Base-by-base conservation (phyloP, 1,139 yeast species). In the Blastobotrys raffinosifermentans region DNA sequence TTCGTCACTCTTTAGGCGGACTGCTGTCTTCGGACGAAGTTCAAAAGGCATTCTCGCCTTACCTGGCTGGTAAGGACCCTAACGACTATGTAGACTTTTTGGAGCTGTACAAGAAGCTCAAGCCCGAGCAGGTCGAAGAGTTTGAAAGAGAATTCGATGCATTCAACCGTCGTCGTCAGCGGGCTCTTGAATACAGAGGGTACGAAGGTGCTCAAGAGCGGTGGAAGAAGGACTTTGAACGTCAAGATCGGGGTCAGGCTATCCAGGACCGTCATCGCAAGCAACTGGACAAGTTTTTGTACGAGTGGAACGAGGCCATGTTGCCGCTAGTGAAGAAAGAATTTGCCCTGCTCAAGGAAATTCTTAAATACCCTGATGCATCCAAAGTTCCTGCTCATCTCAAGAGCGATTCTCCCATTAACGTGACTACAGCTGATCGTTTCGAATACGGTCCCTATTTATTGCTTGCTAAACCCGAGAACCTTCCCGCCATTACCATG, bases 141-240 rank as follows among this genome's bases (percentile, higher is more conserved):
- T 86, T 86, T 58, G 82, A 84, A 49, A 67, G 66, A 19, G 73
- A 79, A 0, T 62, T 89, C 39, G 87, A 85, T 45, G 61, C 67
- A 1, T 75, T 80, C 51, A 89, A 91, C 47, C 74, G 73, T 40
- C 75, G 75, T 17, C 75, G 98, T 54, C 96, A 91, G 58, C 66
- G 75, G 39, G 72, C 73, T 33, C 60, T 91, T 30, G 98, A 91
- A 57, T 70, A 77, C 22, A 72, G 82, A 43, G 93, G 94, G 3
- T 70, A 82, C 7, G 91, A 83, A 49, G 91, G 91, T 2, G 95
- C 97, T 0, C 77, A 73, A 46, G 85, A 80, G 53, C 81, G 83
- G 57, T 91, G 97, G 97, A 80, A 76, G 54, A 80, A 79, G 50
- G 91, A 81, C 48, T 81, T 75, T 51, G 93, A 85, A 51, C 80